Conservation (phyloP, 2,329 filamentous ascomycete genomes). For the Niveomyces coronatus region DNA sequence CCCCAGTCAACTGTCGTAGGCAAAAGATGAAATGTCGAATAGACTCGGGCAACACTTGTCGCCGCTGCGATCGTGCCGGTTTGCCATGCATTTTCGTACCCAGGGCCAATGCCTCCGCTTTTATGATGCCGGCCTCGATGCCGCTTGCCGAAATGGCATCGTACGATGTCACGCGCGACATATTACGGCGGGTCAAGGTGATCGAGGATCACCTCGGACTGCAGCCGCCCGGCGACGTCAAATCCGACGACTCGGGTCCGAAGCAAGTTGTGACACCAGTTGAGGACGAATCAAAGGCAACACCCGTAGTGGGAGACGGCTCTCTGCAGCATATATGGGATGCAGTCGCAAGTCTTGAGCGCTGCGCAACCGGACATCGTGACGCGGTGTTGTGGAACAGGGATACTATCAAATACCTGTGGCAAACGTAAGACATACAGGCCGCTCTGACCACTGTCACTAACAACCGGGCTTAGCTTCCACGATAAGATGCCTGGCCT, state of each 20-base stretch:
- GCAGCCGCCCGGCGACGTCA: neutral
- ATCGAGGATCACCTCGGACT: constrained; percentile 20
- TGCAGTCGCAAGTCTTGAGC: constrained; percentile 20
- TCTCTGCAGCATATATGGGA: constrained; percentile 19
- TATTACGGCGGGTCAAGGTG: constrained; percentile 13
- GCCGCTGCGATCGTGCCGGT: constrained; percentile 23
- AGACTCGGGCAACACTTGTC: constrained; percentile 22
- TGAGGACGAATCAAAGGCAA: constrained; percentile 12
- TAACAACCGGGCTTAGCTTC: constrained; percentile 20
- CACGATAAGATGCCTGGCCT: constrained; percentile 33
- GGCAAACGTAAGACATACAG: constrained; percentile 18
- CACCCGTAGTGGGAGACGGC: neutral
- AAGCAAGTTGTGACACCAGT: constrained; percentile 5
- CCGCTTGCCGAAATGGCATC: constrained; percentile 3
- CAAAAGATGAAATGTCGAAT: constrained; percentile 29
- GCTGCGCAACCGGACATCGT: constrained; percentile 15
- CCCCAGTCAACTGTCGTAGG: constrained; percentile 18
- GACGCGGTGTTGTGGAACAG: constrained; percentile 22
- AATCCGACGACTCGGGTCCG: neutral
- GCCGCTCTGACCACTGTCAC: neutral
- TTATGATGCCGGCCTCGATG: constrained; percentile 4
- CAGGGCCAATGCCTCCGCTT: constrained; percentile 25
- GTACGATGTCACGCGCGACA: constrained; percentile 10
- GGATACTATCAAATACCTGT: constrained; percentile 22
- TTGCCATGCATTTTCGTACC: constrained; percentile 30